Base-by-base conservation (phyloP, 2,329 filamentous ascomycete species). In the Fusarium sp. region DNA sequence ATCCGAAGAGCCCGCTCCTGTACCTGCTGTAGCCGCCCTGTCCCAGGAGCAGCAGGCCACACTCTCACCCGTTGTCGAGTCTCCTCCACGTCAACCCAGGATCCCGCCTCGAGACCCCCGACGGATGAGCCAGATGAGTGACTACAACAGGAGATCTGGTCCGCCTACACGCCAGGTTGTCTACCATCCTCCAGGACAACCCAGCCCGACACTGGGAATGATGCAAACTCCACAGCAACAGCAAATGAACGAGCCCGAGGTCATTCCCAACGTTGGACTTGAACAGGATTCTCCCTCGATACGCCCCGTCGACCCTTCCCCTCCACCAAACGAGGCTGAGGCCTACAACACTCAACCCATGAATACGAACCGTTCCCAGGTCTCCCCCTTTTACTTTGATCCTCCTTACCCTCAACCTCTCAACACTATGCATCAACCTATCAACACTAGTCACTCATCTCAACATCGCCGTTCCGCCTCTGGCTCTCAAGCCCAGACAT, bases 61-160 rank as follows among this genome's bases (percentile, higher is more conserved):
- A 52, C 81, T 89, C 6, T 87, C 87, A 0, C 87, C 87, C 1
- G 87, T 89, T 7, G 81, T 80, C 14, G 87, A 89, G 74, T 87
- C 86, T 0, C 86, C 86, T 4, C 78, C 79, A 25, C 79, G 79
- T 17, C 81, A 82, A 20, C 82, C 82, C 14, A 77, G 67, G 57
- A 83, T 82, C 35, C 77, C 77, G 2, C 71, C 65, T 27, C 66
- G 76, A 22, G 77, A 79, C 37, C 77, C 76, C 22, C 67, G 71
- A 35, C 70, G 72, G 32, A 63, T 76, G 33, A 78, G 74, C 54
- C 64, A 68, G 52, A 65, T 73, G 50, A 52, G 40, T 10, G 63
- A 47, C 22, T 33, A 52, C 17, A 68, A 66, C n/a, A 32, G 27
- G 74, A 81, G 70, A 64, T 79, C 77, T 35, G 64, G 78, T 6